Evolutionary conservation across 1,284 basidiomycete genomes (phyloP).

Genomic region (Malassezia brasiliensis): DNA sequence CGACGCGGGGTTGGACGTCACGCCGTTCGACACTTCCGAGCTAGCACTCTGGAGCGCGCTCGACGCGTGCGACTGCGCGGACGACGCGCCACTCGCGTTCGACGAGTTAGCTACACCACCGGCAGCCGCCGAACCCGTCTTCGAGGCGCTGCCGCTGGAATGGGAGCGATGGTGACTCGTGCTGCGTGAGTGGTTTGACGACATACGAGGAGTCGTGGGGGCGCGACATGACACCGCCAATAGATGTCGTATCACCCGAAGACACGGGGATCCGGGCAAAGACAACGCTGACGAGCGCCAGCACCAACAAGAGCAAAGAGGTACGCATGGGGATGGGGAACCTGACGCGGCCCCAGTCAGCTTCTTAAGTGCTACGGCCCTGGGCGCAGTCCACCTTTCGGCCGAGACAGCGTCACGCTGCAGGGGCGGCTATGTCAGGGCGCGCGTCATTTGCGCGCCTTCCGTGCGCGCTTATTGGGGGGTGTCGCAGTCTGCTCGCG

Average conservation of each 20-base stretch:
- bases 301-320: not conserved
- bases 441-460: not conserved
- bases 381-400: not conserved
- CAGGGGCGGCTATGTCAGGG: not conserved
- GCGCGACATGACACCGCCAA: not conserved
- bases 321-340: slow-evolving; percentile 6
- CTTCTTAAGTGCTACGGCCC: not conserved
- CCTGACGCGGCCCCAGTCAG: not conserved
- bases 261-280: slow-evolving; percentile 13
- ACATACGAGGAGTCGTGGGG: not conserved
- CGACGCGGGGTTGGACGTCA: too few relatives aligned
- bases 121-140: too few relatives aligned
- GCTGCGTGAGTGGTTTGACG: too few relatives aligned
- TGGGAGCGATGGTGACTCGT: too few relatives aligned
- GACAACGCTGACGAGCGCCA: slow-evolving; percentile 1
- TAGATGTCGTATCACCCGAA: not conserved
- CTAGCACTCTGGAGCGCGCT: too few relatives aligned
- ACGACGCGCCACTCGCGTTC: too few relatives aligned
- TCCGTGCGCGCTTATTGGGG: not conserved
- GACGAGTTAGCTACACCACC: too few relatives aligned
- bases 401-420: not conserved
- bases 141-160: too few relatives aligned
- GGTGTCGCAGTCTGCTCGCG: slow-evolving; percentile 18
- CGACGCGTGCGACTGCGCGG: too few relatives aligned
- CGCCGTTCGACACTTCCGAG: too few relatives aligned